Evolutionary conservation across 371 early-diverging fungal genomes (phyloP), one percentile per base, ranked within the genome.

Genomic region (Phascolomyces articulosus): DNA sequence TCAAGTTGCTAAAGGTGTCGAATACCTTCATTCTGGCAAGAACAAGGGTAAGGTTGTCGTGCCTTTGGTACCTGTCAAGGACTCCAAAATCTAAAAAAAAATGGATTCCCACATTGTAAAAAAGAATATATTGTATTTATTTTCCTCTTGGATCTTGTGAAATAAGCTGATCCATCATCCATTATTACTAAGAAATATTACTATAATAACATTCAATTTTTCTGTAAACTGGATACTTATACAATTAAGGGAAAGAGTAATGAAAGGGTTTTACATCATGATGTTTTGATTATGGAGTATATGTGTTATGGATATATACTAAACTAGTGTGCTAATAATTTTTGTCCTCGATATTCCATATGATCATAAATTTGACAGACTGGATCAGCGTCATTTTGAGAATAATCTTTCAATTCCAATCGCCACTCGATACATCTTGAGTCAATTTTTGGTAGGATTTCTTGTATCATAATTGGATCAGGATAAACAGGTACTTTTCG

Each of bases 21-120:
- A 72, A 21, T 78, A 79, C 57, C 64, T 87, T 34, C 74, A 77
- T 31, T 29, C 63, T 4, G 86, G 87, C 38, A 82, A 82, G 60
- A 87, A 84, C 66, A 80, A 73, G 55, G 87, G 87, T 10, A 87
- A 87, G 67, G 80, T 85, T 15, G 73, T 85, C 48, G 73, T 87
- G 2, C 62, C 77, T 24, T 51, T 51, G 51, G 23, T 51, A 4
- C 24, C 51, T 24, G 23, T 24, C 51, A 51, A 51, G 51, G 15
- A 51, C 23, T 51, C 51, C 4, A 51, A 51, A 3, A 51, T 51
- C 23, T 51, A 51, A 24, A 44, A 1, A 38, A 13, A 38, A 38
- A n/a, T n/a, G n/a, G n/a, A n/a, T n/a, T n/a, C n/a, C 38, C 38
- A 9, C 38, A 6, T 9, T 9, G 38, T 9, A 38, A 13, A 38